These are phyloP conservation scores for Cymbopogon flexuosus DNA, from an alignment of 202 grass and related monocot genomes.

Conservation along the genomic window DNA sequence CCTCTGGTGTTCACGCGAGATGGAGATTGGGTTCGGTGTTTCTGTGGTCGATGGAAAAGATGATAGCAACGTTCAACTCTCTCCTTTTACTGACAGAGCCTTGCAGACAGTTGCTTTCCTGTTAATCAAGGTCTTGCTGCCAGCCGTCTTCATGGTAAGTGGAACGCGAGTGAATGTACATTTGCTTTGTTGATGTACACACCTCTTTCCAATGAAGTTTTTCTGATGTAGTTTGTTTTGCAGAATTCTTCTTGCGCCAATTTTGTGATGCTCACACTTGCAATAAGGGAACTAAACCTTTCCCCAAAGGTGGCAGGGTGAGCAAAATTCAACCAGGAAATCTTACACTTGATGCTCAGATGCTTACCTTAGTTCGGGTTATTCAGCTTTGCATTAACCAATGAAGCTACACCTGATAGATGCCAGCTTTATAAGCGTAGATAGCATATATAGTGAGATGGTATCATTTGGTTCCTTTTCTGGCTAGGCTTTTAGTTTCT, in stretches of 20 bases:
- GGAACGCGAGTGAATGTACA: not conserved
- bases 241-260: constrained; percentile 92
- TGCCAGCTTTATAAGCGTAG: not conserved
- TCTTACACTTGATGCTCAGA: not conserved
- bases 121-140: constrained; percentile 64
- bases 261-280: constrained; percentile 95
- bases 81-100: constrained; percentile 49
- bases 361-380: constrained; percentile 10
- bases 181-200: not conserved
- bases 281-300: constrained; percentile 53
- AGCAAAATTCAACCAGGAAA: constrained; percentile 20
- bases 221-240: constrained; percentile 48
- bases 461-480: not conserved
- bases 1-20: no score
- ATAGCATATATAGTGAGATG: not conserved
- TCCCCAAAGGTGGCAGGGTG: constrained; percentile 93
- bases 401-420: not conserved
- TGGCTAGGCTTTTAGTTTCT: not conserved
- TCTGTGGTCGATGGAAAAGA: no score
- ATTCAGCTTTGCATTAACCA: constrained; percentile 2
- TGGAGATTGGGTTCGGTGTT: no score
- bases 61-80: not conserved
- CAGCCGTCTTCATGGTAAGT: constrained; percentile 82
- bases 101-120: constrained; percentile 96
- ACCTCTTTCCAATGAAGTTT: constrained; percentile 40